Evolutionary conservation across 176 grass and related monocot genomes (phyloP).

Genomic region (Luzula sylvatica): DNA sequence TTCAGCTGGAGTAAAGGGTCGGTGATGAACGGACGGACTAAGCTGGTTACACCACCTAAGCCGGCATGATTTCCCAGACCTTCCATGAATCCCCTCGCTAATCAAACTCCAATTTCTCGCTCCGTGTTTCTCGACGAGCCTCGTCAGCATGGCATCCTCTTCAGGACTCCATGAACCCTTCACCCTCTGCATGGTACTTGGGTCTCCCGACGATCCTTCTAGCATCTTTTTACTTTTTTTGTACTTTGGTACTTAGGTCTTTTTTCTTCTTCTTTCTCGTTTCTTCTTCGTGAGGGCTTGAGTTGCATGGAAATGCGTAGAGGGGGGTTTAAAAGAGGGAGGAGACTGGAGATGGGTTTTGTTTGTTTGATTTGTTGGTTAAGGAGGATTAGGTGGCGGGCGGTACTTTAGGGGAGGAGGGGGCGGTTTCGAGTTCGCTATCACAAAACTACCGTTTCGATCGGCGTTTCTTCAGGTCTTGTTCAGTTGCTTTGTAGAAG

Average conservation of each 20-base stretch:
- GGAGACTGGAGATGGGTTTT: not conserved
- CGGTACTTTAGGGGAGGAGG: not conserved
- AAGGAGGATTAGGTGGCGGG: conserved; percentile 26
- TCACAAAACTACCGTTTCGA: conserved; percentile 17
- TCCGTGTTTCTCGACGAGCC: conserved; percentile 52
- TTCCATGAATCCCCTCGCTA: conserved; percentile 42
- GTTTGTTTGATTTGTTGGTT: conserved; percentile 19
- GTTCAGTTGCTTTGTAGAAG: not conserved
- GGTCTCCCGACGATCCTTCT: no score
- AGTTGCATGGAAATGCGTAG: no score
- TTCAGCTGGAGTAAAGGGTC: conserved; percentile 65
- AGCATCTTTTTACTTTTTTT: conserved; percentile 2
- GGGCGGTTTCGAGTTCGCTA: conserved; percentile 21
- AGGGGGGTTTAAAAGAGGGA: conserved; percentile 19
- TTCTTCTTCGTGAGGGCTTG: conserved; percentile 7
- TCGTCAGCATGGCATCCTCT: conserved; percentile 52
- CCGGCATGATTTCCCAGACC: conserved; percentile 85
- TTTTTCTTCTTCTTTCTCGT: conserved; percentile 3
- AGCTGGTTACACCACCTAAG: conserved; percentile 95
- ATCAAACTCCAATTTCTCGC: conserved; percentile 71
- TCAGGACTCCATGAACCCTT: conserved; percentile 89
- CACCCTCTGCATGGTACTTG: conserved; percentile 11
- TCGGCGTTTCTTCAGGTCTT: conserved; percentile 10
- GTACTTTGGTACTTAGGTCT: conserved; percentile 10
- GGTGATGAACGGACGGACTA: conserved; percentile 70